These are phyloP conservation scores for Apiospora pterosperma DNA, from an alignment of 2,329 filamentous ascomycete species.

Conservation along the genomic window DNA sequence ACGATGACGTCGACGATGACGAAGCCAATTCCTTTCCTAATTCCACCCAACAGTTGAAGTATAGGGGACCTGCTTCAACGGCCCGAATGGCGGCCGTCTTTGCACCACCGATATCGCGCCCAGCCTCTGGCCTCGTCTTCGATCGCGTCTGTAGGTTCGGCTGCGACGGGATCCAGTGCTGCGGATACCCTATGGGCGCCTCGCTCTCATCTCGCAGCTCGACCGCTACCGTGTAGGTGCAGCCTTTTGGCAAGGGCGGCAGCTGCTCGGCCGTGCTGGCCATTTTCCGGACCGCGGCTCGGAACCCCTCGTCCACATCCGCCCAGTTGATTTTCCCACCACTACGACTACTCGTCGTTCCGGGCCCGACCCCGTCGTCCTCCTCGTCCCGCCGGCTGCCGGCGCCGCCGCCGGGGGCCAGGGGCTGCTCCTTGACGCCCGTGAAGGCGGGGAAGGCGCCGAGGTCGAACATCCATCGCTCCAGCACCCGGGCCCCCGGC, in stretches of 20 bases:
- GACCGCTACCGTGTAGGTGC: slow-evolving; percentile 73
- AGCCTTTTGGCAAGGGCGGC: slow-evolving; percentile 55
- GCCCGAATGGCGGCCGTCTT: slow-evolving; percentile 49
- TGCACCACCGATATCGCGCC: slow-evolving; percentile 32
- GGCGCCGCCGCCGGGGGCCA: slow-evolving; percentile 5
- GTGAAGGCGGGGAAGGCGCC: slow-evolving; percentile 46
- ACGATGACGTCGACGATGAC: neutral
- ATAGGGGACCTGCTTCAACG: slow-evolving; percentile 55
- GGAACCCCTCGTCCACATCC: slow-evolving; percentile 70
- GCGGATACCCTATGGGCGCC: slow-evolving; percentile 58
- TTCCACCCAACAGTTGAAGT: slow-evolving; percentile 66
- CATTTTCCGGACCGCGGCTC: slow-evolving; percentile 63
- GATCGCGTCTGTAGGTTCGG: slow-evolving; percentile 40
- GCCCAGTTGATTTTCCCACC: slow-evolving; percentile 41
- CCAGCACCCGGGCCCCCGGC: slow-evolving; percentile 41
- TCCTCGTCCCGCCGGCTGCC: slow-evolving; percentile 21
- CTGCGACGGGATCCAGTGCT: slow-evolving; percentile 58
- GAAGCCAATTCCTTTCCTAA: slow-evolving; percentile 38
- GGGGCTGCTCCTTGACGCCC: slow-evolving; percentile 23
- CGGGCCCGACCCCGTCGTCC: slow-evolving; percentile 13
- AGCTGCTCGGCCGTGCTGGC: slow-evolving; percentile 58
- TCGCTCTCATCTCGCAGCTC: slow-evolving; percentile 62
- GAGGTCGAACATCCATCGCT: slow-evolving; percentile 61
- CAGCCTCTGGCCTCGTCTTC: slow-evolving; percentile 25
- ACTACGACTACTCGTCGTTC: slow-evolving; percentile 9